These are phyloP conservation scores for Plantago major DNA, from an alignment of 257 asterid species.

Conservation along the genomic window DNA sequence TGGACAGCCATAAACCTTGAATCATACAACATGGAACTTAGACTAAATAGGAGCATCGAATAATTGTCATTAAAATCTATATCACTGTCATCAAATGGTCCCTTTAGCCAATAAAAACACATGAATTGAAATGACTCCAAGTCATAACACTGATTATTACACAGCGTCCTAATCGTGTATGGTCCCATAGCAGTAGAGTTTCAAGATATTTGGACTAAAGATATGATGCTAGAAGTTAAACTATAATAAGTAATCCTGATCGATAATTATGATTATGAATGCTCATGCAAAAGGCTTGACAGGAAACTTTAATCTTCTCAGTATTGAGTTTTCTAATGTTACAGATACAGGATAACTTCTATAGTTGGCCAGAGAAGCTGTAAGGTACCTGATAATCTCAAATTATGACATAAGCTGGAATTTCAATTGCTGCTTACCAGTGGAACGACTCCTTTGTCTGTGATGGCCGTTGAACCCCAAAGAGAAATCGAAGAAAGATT, in stretches of 20 bases:
- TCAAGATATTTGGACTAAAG: not conserved
- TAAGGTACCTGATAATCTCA: too few species aligned
- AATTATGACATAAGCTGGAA: too few species aligned
- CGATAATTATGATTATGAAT: too few species aligned
- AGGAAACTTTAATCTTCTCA: too few species aligned
- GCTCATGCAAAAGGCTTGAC: too few species aligned
- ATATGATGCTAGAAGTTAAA: too few species aligned
- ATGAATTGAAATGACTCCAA: not conserved
- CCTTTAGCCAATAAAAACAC: not conserved
- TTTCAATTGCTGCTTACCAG: not conserved
- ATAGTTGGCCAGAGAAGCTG: too few species aligned
- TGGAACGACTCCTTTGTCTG: constrained; percentile 60
- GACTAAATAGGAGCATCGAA: not conserved
- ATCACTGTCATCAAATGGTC: constrained; percentile 11
- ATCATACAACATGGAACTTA: not conserved
- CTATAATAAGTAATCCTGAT: too few species aligned
- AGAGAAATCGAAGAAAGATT: constrained; percentile 70
- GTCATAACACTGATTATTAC: not conserved
- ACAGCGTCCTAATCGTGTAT: not conserved
- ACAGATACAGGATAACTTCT: too few species aligned
- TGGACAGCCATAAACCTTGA: not conserved
- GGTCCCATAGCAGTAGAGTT: not conserved
- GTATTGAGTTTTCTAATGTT: too few species aligned
- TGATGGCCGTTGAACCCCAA: constrained; percentile 79
- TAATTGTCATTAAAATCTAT: not conserved